phyloP scores from a whole-genome alignment of 2,329 filamentous ascomycete species.

The Chaetomiaceae sp. region DNA sequence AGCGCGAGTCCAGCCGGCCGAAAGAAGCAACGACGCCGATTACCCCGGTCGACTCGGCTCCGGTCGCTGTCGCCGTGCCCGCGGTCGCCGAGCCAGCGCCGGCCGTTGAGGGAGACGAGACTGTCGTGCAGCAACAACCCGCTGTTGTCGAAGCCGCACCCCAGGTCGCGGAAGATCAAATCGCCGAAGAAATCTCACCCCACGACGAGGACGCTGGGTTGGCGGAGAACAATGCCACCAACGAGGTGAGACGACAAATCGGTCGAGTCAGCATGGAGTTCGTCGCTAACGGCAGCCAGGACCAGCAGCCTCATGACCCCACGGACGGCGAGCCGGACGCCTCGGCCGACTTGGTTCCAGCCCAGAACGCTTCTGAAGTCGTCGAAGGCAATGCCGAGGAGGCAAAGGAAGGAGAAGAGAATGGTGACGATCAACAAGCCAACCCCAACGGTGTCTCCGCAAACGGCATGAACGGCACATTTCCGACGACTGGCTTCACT shows the following conservation, averaged over 20 bases:
- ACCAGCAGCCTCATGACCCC: slow-evolving; percentile 3
- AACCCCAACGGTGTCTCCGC: slow-evolving; percentile 27
- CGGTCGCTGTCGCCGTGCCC: slow-evolving; percentile 29
- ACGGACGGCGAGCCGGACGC: slow-evolving; percentile 9
- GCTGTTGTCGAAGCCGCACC: background rate
- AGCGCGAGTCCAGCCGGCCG: slow-evolving; percentile 60
- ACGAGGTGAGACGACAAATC: slow-evolving; percentile 18
- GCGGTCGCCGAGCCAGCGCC: slow-evolving; percentile 14
- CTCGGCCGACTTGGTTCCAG: slow-evolving; percentile 9
- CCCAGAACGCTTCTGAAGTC: slow-evolving; percentile 19
- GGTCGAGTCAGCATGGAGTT: too few species aligned
- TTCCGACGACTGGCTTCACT: slow-evolving; percentile 56
- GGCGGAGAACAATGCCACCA: slow-evolving; percentile 6
- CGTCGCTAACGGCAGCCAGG: slow-evolving; percentile 14
- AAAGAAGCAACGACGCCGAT: slow-evolving; percentile 38
- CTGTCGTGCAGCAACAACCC: slow-evolving; percentile 8
- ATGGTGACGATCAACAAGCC: slow-evolving; percentile 28
- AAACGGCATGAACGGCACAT: slow-evolving; percentile 41
- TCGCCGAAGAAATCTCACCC: slow-evolving; percentile 1
- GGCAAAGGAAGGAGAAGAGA: slow-evolving; percentile 27
- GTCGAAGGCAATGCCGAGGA: slow-evolving; percentile 26
- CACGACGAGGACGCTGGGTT: slow-evolving; percentile 9
- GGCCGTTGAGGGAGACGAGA: slow-evolving; percentile 2
- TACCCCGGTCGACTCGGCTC: slow-evolving; percentile 36
- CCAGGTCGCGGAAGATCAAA: slow-evolving; percentile 3